A percentile compares a stretch with the other conserved stretches of the same genome.
phyloP scores from a whole-genome alignment of 2,329 filamentous ascomycete species.

The Aspergillus sp. region DNA sequence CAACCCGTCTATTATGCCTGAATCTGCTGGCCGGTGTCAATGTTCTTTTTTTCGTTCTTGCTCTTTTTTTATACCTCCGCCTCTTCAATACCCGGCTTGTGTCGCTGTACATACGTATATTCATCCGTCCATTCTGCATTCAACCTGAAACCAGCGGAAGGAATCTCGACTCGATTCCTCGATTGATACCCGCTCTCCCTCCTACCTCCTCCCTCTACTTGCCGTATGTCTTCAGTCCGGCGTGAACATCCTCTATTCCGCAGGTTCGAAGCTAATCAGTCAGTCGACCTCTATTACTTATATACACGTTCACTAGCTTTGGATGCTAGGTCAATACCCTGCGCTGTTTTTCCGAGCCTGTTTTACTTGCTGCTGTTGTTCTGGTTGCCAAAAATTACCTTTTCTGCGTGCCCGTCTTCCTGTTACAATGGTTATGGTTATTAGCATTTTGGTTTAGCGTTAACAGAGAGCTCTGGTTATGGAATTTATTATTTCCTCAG shows the following conservation, averaged over 20 bases:
- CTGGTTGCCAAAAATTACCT: slow-evolving; percentile 3
- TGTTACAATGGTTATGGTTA: too few species aligned
- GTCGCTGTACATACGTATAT: background rate
- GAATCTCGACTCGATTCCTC: too few species aligned
- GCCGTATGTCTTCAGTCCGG: slow-evolving; percentile 7
- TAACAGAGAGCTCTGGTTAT: too few species aligned
- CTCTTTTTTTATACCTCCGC: background rate
- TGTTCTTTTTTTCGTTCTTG: background rate
- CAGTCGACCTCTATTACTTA: too few species aligned
- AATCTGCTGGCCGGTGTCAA: background rate
- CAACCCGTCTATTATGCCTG: background rate
- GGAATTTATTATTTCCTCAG: too few species aligned
- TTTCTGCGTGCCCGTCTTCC: background rate
- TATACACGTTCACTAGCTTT: too few species aligned
- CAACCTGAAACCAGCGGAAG: too few species aligned
- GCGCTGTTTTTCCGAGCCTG: background rate
- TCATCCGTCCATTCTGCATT: background rate
- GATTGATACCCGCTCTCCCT: slow-evolving; percentile 24
- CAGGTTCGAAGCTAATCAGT: slow-evolving; percentile 26
- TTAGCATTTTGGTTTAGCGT: too few species aligned
- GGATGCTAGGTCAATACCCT: too few species aligned
- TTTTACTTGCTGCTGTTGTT: slow-evolving; percentile 3
- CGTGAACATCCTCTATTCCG: slow-evolving; percentile 15
- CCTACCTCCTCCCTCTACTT: slow-evolving; percentile 9
- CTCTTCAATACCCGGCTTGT: background rate